These are phyloP conservation scores for Leccinum truebloodii DNA, from an alignment of 768 basidiomycete species.

Conservation along the genomic window DNA sequence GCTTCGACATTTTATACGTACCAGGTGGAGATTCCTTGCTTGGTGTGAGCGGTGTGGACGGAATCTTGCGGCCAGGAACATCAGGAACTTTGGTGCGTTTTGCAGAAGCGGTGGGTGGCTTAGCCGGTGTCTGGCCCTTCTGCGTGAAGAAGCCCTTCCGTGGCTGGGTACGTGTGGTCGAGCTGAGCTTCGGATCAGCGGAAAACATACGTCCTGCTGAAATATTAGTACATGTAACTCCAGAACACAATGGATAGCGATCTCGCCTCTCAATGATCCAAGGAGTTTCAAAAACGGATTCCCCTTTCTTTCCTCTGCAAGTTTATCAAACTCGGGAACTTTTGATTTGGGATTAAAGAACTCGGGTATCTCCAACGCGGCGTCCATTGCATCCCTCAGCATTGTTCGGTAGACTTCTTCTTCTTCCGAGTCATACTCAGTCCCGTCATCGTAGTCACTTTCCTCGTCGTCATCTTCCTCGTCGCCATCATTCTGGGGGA, in stretches of 20 bases:
- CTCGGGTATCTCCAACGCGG: conserved; percentile 55
- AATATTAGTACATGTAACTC: conserved; percentile 3
- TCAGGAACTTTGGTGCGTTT: conserved; percentile 7
- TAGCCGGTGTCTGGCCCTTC: conserved; percentile 17
- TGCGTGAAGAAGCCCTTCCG: conserved; percentile 29
- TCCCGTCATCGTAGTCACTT: conserved; percentile 40
- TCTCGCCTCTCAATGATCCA: conserved; percentile 68
- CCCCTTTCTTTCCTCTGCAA: conserved; percentile 54
- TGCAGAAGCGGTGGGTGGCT: conserved; percentile 5
- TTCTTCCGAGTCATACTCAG: conserved; percentile 63
- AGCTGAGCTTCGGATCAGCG: conserved; percentile 45
- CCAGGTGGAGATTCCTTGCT: conserved; percentile 17
- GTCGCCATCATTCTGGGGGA: conserved; percentile 35
- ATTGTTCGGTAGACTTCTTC: conserved; percentile 65
- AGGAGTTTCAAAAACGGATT: conserved; percentile 82
- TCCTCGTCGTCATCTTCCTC: conserved; percentile 37
- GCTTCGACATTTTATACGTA: conserved; percentile 1
- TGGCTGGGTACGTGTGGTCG: conserved; percentile 36
- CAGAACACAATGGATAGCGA: neutral
- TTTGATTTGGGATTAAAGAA: conserved; percentile 53
- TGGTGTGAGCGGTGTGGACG: conserved; percentile 8
- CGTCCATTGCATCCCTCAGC: conserved; percentile 73
- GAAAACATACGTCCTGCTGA: conserved; percentile 64
- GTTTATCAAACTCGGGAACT: conserved; percentile 45
- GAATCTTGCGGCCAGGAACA: conserved; percentile 10